Base-by-base conservation (phyloP, 495 filamentous ascomycete genomes). In the Hyaloscypha hepaticicola region DNA sequence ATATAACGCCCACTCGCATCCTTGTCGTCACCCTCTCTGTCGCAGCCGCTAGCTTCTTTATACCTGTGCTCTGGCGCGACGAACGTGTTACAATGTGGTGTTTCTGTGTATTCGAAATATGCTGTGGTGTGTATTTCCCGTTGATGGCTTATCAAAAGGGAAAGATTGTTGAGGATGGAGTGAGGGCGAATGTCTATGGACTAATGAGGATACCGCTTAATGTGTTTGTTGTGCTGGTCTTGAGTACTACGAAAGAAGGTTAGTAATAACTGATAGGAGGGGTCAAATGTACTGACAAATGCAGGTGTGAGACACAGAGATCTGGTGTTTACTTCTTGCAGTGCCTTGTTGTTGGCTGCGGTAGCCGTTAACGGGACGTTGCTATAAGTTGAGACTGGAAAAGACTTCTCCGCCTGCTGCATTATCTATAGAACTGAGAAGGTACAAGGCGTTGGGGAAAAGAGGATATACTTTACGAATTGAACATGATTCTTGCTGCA, bases 101-200 rank as follows among this genome's bases (percentile, higher is more conserved):
- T 9, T 84, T 85, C 65, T 81, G 78, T 56, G 61, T 81, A 8
- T 83, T 84, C 69, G 81, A 85, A 67, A 76, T 76, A 1, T 80
- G 78, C 38, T 76, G 83, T 11, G 82, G 83, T 41, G 73, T 83
- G 63, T 87, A 85, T 65, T 85, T 78, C 63, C 83, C 83, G 1
- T 76, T 73, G 57, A 81, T 83, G 69, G 80, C 77, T 3, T 77
- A 75, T 45, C 62, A 83, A 45, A 84, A 83, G 67, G 79, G 77
- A 1, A 69, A 68, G 52, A 68, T 85, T 21, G 74, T 87, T 11
- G 78, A 79, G 0, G 82, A 85, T 58, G 74, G 75, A 11, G 72
- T 79, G 11, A 75, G 83, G 19, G 79, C 80, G 5, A 77, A 79
- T 33, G 76, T 85, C 5, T 86, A 87, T 70, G 77, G 77, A 2